Conservation (phyloP, 768 basidiomycete genomes). For the Daedaleopsis sinensis region DNA sequence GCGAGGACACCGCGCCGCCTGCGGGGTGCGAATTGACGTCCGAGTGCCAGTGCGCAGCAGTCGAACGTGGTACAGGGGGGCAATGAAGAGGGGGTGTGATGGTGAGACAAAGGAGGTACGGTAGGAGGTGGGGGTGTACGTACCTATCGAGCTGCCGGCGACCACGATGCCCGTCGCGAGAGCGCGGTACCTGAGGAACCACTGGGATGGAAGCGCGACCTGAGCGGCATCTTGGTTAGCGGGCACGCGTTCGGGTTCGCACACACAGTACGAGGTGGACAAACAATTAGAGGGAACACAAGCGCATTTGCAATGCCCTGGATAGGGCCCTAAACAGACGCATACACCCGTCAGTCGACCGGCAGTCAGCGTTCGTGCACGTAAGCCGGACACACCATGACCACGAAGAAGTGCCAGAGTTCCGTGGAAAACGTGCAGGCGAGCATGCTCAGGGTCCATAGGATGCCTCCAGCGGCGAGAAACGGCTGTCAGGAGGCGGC, state of each 20-base stretch:
- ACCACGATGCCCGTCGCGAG: slow-evolving; percentile 39
- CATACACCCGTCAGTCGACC: not conserved
- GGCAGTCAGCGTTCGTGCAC: not conserved
- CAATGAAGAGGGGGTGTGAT: not conserved
- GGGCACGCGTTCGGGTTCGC: not conserved
- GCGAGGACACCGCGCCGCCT: slow-evolving; percentile 28
- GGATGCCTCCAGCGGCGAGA: slow-evolving; percentile 22
- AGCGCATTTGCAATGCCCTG: slow-evolving; percentile 24
- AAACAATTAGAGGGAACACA: slow-evolving; percentile 23
- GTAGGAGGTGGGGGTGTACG: not conserved
- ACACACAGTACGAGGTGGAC: not conserved
- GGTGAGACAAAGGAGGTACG: not conserved
- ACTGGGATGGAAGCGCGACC: slow-evolving; percentile 33
- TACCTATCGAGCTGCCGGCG: slow-evolving; percentile 30
- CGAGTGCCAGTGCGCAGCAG: too few species aligned
- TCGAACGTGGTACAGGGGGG: not conserved
- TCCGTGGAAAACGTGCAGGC: slow-evolving; percentile 23
- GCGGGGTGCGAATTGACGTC: not conserved
- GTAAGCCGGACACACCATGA: slow-evolving; percentile 13
- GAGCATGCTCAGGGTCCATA: slow-evolving; percentile 30
- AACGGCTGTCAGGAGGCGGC: slow-evolving; percentile 18
- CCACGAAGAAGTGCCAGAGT: slow-evolving; percentile 28
- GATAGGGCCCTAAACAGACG: slow-evolving; percentile 13
- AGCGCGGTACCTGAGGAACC: slow-evolving; percentile 34
- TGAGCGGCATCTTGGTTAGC: not conserved